Conservation (phyloP, 1,284 basidiomycete species). For the Singerocomus inundabilis region DNA sequence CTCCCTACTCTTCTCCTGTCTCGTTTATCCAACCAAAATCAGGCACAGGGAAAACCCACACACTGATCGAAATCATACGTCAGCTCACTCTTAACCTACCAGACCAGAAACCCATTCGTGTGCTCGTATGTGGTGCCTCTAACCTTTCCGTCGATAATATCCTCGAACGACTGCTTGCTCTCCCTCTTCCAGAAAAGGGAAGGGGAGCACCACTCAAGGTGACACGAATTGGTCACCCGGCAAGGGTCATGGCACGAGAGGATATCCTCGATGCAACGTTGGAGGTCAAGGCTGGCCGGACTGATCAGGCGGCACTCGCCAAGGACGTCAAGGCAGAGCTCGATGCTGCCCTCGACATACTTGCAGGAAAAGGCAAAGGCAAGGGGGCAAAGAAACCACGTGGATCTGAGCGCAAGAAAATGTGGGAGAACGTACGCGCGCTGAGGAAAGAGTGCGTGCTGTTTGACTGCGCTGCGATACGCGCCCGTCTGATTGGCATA, state of each 20-base stretch:
- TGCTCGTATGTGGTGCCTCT: conserved; percentile 89
- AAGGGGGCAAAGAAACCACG: conserved; percentile 67
- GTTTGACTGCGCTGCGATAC: not conserved
- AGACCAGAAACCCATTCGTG: conserved; percentile 45
- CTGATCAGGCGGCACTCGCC: conserved; percentile 79
- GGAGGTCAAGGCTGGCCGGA: conserved; percentile 81
- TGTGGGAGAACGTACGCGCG: conserved; percentile 90
- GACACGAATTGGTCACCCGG: conserved; percentile 90
- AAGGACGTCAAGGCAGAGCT: conserved; percentile 86
- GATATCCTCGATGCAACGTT: conserved; percentile 76
- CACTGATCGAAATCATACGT: conserved; percentile 86
- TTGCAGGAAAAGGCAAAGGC: conserved; percentile 80
- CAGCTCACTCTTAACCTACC: conserved; percentile 64
- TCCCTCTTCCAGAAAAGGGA: conserved; percentile 44
- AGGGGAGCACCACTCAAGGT: conserved; percentile 50
- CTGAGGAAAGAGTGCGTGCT: conserved; percentile 81
- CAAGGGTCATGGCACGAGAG: conserved; percentile 78
- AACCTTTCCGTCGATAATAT: conserved; percentile 93
- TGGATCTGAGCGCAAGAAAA: conserved; percentile 79
- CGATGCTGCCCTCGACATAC: conserved; percentile 59
- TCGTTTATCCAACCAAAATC: conserved; percentile 5
- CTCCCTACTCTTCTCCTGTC: not conserved
- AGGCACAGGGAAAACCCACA: conserved; percentile 93
- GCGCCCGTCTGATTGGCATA: not conserved
- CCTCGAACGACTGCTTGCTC: conserved; percentile 72